phyloP scores from a whole-genome alignment of 2,329 filamentous ascomycete genomes.

The Penicillium sp. region DNA sequence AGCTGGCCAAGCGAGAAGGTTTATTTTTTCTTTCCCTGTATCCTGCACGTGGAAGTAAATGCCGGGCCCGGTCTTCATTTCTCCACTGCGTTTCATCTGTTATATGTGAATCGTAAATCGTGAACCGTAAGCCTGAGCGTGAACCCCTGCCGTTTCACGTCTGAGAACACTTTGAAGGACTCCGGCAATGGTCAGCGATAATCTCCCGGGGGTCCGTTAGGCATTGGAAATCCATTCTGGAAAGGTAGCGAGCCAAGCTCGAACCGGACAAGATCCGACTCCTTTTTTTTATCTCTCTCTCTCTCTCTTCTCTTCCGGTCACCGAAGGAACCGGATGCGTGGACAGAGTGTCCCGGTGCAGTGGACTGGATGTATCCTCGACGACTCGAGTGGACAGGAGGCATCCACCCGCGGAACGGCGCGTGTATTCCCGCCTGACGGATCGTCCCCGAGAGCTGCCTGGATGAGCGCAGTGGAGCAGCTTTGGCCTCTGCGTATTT shows the following conservation, averaged over 20 bases:
- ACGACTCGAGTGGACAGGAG: neutral
- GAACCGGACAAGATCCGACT: conserved; percentile 1
- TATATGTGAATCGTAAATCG: neutral
- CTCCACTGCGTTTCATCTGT: neutral
- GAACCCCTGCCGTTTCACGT: neutral
- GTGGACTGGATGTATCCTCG: neutral
- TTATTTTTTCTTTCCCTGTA: neutral
- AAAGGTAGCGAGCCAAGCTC: conserved; percentile 11
- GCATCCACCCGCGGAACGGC: conserved; percentile 19
- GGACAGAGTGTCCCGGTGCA: conserved; percentile 1
- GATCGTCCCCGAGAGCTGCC: conserved; percentile 14
- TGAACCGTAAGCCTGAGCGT: too few relatives aligned
- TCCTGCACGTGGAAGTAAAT: conserved; percentile 8
- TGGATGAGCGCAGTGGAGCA: neutral
- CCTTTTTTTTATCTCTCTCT: neutral
- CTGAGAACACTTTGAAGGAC: neutral
- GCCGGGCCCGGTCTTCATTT: neutral
- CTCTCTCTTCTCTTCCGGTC: neutral
- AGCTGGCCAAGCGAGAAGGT: conserved; percentile 8
- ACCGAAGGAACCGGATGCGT: conserved; percentile 1
- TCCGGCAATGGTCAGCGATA: neutral
- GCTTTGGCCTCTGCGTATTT: neutral
- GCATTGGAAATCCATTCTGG: neutral
- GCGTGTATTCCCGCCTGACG: conserved; percentile 15
- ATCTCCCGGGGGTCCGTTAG: neutral